Conservation (phyloP, 208 protist genomes). For the Crithidia sp. region DNA sequence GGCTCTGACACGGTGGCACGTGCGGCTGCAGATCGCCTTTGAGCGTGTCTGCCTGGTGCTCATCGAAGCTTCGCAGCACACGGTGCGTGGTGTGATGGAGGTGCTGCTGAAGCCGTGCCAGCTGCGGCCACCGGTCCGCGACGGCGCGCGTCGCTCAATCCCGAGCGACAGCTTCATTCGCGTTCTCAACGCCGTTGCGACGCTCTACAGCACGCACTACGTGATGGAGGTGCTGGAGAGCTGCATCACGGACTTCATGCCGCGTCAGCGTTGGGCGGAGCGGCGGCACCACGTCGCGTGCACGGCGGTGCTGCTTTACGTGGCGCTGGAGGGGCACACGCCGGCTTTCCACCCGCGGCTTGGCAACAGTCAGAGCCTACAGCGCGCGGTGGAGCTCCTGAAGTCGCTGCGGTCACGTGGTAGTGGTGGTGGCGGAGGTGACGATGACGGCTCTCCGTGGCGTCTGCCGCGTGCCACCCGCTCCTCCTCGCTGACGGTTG, state of each 20-base stretch:
- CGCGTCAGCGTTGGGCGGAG: conserved; percentile 67
- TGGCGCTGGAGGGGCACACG: conserved; percentile 73
- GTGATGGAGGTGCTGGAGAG: conserved; percentile 68
- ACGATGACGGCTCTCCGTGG: conserved; percentile 7
- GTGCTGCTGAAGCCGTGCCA: conserved; percentile 74
- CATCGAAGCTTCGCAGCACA: conserved; percentile 66
- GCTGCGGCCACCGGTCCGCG: conserved; percentile 57
- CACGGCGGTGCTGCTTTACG: conserved; percentile 71
- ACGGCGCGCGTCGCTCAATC: conserved; percentile 56
- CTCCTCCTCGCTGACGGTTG: conserved; percentile 7
- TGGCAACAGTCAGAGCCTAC: conserved; percentile 48
- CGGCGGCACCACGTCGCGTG: conserved; percentile 69
- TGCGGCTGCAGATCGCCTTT: conserved; percentile 70
- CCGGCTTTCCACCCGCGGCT: conserved; percentile 47
- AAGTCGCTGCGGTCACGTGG: conserved; percentile 26
- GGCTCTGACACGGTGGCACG: conserved; percentile 69
- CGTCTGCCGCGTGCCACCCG: conserved; percentile 16
- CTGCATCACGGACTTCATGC: conserved; percentile 66
- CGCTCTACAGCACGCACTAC: conserved; percentile 40
- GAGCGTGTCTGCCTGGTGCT: conserved; percentile 73
- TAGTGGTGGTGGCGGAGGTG: background rate
- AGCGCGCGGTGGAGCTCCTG: conserved; percentile 33
- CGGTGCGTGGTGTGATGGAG: conserved; percentile 74
- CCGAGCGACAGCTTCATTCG: conserved; percentile 77
- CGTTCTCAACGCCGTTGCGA: conserved; percentile 70